Conservation (phyloP, 495 filamentous ascomycete genomes). For the Aspergillus haitiensis region DNA sequence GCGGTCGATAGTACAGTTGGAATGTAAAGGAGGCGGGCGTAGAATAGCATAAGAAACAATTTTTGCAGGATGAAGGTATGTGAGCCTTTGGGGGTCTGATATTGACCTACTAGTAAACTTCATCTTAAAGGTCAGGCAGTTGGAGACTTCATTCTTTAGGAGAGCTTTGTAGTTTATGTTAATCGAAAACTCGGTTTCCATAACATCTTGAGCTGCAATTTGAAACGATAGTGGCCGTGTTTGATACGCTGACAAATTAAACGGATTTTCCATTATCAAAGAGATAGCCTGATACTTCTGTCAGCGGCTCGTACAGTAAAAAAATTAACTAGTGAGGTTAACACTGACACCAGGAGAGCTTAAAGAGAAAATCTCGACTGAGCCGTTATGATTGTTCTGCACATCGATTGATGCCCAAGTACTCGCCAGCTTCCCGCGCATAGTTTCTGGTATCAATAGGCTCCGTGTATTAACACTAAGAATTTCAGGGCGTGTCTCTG, state of each 20-base stretch:
- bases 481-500: constrained; percentile 25
- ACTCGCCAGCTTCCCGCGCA: constrained; percentile 46
- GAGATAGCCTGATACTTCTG: neutral
- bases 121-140: constrained; percentile 13
- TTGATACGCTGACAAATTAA: constrained; percentile 21
- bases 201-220: constrained; percentile 4
- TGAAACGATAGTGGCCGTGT: constrained; percentile 20
- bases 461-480: constrained; percentile 36
- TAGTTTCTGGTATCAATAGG: constrained; percentile 49
- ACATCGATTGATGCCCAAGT: constrained; percentile 48
- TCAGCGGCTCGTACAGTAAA: constrained; percentile 1
- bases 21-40: constrained; percentile 47
- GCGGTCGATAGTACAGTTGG: neutral
- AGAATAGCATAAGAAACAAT: constrained; percentile 64
- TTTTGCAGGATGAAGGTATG: constrained; percentile 55
- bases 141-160: neutral
- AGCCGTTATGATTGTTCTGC: constrained; percentile 43
- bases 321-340: neutral
- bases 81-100: constrained; percentile 54
- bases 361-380: constrained; percentile 36
- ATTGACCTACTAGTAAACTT: constrained; percentile 25
- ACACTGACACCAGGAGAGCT: constrained; percentile 21
- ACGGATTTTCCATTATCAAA: constrained; percentile 8
- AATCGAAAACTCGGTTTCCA: constrained; percentile 6
- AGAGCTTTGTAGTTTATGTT: constrained; percentile 16